phyloP scores from a whole-genome alignment of 495 filamentous ascomycete species.

The Pseudoneurospora amorphoporcata region DNA sequence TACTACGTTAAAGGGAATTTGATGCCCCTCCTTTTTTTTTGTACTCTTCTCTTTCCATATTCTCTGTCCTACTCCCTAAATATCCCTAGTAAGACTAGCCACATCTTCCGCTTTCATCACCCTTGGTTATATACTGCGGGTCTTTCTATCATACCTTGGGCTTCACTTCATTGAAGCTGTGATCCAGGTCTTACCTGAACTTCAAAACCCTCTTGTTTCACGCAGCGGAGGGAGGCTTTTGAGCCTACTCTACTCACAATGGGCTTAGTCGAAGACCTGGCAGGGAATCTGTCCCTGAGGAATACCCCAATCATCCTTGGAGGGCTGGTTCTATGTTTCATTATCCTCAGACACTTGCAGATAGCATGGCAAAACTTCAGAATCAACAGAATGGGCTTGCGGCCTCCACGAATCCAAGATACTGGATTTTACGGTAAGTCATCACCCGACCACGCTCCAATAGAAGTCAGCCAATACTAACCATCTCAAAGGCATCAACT shows the following conservation, averaged over 20 bases:
- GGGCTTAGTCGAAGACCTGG: constrained; percentile 27
- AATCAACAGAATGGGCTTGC: constrained; percentile 29
- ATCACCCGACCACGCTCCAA: not conserved
- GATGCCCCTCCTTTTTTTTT: not conserved
- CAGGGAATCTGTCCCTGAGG: constrained; percentile 29
- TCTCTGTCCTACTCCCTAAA: not conserved
- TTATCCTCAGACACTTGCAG: constrained; percentile 17
- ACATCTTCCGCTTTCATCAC: not conserved
- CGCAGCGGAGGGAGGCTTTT: not conserved
- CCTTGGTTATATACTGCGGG: not conserved
- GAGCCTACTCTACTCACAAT: constrained; percentile 17
- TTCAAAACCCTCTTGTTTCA: not conserved
- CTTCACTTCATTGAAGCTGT: not conserved
- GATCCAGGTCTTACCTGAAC: not conserved
- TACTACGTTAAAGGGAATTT: not conserved
- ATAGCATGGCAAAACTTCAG: constrained; percentile 21
- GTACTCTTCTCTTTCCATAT: not conserved
- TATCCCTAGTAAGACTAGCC: not conserved
- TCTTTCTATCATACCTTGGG: not conserved
- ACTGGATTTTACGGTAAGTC: constrained; percentile 22
- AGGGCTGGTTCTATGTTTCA: constrained; percentile 17
- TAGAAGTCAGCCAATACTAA: constrained; percentile 13
- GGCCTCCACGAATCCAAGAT: constrained; percentile 11
- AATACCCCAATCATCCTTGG: constrained; percentile 16
- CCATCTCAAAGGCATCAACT: constrained; percentile 44